Base-by-base conservation (phyloP, 2,329 filamentous ascomycete species). In the Ophiostoma fasciatum region DNA sequence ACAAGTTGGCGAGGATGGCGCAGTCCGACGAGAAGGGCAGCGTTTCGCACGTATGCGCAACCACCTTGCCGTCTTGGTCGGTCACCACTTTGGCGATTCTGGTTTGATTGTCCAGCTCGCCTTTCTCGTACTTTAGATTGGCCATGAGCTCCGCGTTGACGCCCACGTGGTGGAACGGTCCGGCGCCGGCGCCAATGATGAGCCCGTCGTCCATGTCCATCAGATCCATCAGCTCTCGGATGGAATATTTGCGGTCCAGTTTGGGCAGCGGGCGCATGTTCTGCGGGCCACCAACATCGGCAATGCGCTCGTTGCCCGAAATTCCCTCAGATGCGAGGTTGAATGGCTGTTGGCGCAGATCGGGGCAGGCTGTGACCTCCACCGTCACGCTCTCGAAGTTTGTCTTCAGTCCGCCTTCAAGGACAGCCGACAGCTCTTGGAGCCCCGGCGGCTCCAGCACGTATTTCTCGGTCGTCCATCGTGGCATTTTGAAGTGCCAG, bases 1-100 rank as follows among this genome's bases (percentile, higher is more conserved):
- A 60, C 0, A 63, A 42, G 34, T 63, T 63, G 19, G 52, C 51
- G 60, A 64, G 63, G 7, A 64, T 42, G 0, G 47, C 59, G 38
- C 54, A 61, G 27, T 56, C 55, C 1, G 51, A 47, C 3, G 45
- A 53, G 2, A 34, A 36, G n/a, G 48, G 48, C 28, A 36, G 17
- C 4, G 13, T 28, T 10, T 14, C 15, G 28, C 35, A 36, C 6
- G 21, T 9, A 17, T 36, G 28, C 7, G 28, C 35, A 22, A 36
- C 9, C 1, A 21, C 22, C 2, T 19, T 9, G 3, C 26, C 25
- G 28, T 38, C 40, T 8, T 35, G 25, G 31, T 43, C 41, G 14
- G 25, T 33, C 18, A 42, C 36, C 7, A 45, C 35, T 31, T 43
- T 39, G 13, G 35, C 38, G 28, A 39, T 43, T 25, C 40, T 38